Percentiles rank a stretch among this genome's conserved stretches.
phyloP scores from a whole-genome alignment of 352 stramenopile genomes.

The Globisporangium yorkense region DNA sequence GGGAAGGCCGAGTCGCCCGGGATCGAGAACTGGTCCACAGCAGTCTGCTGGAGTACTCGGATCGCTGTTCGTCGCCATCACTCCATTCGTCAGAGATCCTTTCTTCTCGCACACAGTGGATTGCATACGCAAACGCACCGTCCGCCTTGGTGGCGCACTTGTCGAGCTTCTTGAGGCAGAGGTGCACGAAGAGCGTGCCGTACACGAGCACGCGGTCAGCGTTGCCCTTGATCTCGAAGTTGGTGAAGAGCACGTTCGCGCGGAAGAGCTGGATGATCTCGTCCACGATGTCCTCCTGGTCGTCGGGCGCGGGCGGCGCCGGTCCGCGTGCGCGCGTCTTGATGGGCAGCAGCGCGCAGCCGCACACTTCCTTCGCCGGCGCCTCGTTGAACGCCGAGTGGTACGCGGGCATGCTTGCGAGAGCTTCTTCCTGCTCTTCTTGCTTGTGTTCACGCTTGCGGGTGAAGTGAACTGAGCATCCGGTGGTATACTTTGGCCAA shows the following conservation, averaged over 20 bases:
- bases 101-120: neutral
- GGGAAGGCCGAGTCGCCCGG: conserved; percentile 83
- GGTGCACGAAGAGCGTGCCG: conserved; percentile 89
- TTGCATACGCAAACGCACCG: conserved; percentile 21
- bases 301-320: conserved; percentile 71
- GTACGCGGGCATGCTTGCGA: conserved; percentile 82
- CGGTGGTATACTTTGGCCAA: too few relatives aligned
- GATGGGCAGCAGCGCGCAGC: conserved; percentile 86
- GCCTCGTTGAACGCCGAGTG: conserved; percentile 86
- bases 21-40: conserved; percentile 81
- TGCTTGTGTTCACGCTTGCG: neutral
- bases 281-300: conserved; percentile 90
- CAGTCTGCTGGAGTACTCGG: conserved; percentile 75
- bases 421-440: neutral
- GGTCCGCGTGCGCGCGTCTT: conserved; percentile 86
- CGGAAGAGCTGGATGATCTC: conserved; percentile 92
- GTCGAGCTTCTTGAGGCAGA: conserved; percentile 90
- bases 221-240: conserved; percentile 90
- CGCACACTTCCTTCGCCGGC: conserved; percentile 67
- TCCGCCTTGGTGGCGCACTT: conserved; percentile 71
- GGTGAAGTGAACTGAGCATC: neutral
- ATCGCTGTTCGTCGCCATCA: conserved; percentile 29
- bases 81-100: neutral
- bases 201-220: conserved; percentile 93
- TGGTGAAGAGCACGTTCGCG: conserved; percentile 93